These are phyloP conservation scores for Xylaria sp. DNA, from an alignment of 2,329 filamentous ascomycete genomes.

Conservation along the genomic window DNA sequence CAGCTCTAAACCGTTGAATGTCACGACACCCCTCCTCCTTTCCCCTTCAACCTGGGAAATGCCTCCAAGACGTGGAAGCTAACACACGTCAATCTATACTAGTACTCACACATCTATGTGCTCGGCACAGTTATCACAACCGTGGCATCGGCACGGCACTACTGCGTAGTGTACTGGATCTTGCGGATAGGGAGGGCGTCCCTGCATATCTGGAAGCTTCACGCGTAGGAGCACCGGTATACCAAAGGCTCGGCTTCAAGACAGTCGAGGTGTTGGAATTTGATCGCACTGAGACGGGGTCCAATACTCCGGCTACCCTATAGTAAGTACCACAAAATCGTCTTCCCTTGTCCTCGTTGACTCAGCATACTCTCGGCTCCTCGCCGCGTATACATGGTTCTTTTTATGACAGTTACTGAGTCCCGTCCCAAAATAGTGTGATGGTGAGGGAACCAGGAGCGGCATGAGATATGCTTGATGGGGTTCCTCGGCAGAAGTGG, in stretches of 20 bases:
- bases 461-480: neutral
- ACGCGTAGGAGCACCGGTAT: conserved; percentile 39
- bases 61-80: neutral
- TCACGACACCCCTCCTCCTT: neutral
- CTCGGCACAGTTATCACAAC: conserved; percentile 41
- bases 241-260: conserved; percentile 40
- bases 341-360: neutral
- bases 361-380: neutral
- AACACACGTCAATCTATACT: neutral
- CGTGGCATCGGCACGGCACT: conserved; percentile 43
- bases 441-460: conserved; percentile 26
- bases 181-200: conserved; percentile 42
- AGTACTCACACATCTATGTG: conserved; percentile 44
- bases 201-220: conserved; percentile 41
- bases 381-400: neutral
- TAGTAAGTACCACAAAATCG: conserved; percentile 9
- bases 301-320: conserved; percentile 12
- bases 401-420: conserved; percentile 1
- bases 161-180: conserved; percentile 37
- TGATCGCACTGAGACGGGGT: conserved; percentile 26
- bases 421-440: neutral
- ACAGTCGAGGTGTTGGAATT: conserved; percentile 40
- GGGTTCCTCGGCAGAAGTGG: too few species aligned
- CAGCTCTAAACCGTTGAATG: neutral
- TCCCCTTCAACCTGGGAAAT: neutral